These are phyloP conservation scores for Pyrus bretschneideri DNA, from an alignment of 306 rosid species.

Conservation along the genomic window DNA sequence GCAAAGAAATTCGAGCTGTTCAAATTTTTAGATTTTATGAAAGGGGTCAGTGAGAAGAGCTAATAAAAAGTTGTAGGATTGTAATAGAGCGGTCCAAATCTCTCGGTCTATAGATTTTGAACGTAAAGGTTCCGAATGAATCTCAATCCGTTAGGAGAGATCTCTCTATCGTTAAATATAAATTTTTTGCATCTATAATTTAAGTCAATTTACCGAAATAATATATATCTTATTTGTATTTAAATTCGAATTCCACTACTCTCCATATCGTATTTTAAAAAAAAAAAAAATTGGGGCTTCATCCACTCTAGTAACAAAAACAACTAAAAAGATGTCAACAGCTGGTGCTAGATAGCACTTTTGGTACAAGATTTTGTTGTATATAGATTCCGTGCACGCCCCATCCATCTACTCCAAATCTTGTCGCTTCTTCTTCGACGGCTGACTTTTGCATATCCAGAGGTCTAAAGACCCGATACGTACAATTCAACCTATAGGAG, in stretches of 20 bases:
- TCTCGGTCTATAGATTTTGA: no score
- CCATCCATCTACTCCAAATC: background rate
- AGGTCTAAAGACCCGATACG: no score
- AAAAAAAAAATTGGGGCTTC: no score
- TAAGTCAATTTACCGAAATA: no score
- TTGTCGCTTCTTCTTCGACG: background rate
- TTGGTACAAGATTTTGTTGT: background rate
- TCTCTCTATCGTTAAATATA: no score
- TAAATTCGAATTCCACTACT: background rate
- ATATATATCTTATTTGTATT: no score
- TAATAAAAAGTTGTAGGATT: rapidly evolving
- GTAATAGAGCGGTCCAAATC: rapidly evolving
- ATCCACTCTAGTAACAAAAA: no score
- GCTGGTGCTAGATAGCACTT: background rate
- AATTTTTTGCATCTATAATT: rapidly evolving
- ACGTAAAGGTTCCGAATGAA: no score
- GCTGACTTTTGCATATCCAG: background rate
- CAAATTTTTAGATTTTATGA: no score
- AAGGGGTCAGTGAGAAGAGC: rapidly evolving
- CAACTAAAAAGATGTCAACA: background rate
- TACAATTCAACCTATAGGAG: background rate
- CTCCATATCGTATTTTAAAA: no score
- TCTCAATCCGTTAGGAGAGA: no score
- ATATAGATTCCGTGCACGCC: background rate
- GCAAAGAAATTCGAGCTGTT: no score